A percentile compares a stretch with the other conserved stretches of the same genome.
Conservation (phyloP, 305 asterid genomes). For the Fraxinus greggii region DNA sequence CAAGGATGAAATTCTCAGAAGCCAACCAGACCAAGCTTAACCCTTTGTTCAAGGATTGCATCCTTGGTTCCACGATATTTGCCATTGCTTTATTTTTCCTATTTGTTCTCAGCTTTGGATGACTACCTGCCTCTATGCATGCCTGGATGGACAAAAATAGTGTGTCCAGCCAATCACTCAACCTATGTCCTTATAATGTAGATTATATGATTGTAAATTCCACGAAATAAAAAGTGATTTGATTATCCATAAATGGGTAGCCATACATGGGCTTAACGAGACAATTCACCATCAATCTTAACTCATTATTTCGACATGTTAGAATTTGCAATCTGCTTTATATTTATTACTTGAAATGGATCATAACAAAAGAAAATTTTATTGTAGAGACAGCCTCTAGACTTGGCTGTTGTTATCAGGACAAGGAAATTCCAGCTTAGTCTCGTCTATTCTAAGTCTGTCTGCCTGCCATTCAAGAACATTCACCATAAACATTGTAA, state of each 20-base stretch:
- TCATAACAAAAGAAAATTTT: not conserved
- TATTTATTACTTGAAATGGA: not conserved
- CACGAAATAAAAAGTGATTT: too few relatives aligned
- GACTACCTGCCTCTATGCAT: not conserved
- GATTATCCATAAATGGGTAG: not conserved
- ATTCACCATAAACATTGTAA: not conserved
- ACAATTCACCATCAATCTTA: not conserved
- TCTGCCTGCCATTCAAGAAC: not conserved
- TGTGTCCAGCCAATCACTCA: not conserved
- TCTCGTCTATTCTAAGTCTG: not conserved
- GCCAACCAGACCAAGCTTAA: conserved; percentile 73
- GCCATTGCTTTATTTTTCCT: not conserved
- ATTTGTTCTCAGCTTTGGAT: not conserved
- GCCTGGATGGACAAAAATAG: not conserved
- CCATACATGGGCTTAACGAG: not conserved
- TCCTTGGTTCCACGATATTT: not conserved
- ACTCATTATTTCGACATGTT: not conserved
- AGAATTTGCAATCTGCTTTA: not conserved
- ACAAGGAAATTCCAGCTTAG: not conserved
- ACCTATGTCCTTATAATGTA: not conserved
- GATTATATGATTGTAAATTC: not conserved
- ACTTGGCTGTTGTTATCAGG: not conserved
- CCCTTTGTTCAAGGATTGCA: conserved; percentile 76
- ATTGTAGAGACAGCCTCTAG: not conserved
- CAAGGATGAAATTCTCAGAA: conserved; percentile 36